phyloP scores from a whole-genome alignment of 352 stramenopile genomes.

The Pythium volutum region DNA sequence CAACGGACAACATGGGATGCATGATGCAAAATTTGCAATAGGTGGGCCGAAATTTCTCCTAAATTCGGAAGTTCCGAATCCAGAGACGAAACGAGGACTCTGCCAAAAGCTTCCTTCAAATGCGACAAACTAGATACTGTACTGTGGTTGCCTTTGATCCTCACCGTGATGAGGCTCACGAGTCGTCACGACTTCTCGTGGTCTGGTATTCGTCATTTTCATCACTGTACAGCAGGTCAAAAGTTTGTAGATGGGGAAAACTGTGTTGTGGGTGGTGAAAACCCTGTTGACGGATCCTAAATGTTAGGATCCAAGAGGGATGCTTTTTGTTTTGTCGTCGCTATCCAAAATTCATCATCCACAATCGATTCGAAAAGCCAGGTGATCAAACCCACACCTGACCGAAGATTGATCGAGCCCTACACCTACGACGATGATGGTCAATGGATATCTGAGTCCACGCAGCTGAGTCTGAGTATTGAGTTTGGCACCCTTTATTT shows the following conservation, averaged over 20 bases:
- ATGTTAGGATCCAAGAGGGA: not conserved
- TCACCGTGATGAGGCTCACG: too few species aligned
- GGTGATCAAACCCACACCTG: not conserved
- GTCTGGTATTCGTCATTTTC: too few species aligned
- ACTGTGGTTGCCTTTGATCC: too few species aligned
- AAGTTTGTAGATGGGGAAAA: not conserved
- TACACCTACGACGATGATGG: not conserved
- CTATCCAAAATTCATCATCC: constrained; percentile 3
- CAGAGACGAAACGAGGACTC: too few species aligned
- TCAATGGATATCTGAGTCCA: not conserved
- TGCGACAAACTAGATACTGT: too few species aligned
- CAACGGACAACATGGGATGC: too few species aligned
- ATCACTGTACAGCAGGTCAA: too few species aligned
- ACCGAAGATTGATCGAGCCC: not conserved
- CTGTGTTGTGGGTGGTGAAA: constrained; percentile 1
- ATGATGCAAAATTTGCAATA: not conserved
- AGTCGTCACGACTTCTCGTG: too few species aligned
- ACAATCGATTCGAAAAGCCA: too few species aligned
- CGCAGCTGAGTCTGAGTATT: not conserved
- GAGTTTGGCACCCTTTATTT: too few species aligned
- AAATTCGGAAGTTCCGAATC: too few species aligned
- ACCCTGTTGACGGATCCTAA: not conserved
- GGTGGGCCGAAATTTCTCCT: not conserved
- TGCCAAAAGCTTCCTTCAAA: too few species aligned
- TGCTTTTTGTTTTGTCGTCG: not conserved